phyloP scores from a whole-genome alignment of 768 basidiomycete species.

The Mycena capillaripes region DNA sequence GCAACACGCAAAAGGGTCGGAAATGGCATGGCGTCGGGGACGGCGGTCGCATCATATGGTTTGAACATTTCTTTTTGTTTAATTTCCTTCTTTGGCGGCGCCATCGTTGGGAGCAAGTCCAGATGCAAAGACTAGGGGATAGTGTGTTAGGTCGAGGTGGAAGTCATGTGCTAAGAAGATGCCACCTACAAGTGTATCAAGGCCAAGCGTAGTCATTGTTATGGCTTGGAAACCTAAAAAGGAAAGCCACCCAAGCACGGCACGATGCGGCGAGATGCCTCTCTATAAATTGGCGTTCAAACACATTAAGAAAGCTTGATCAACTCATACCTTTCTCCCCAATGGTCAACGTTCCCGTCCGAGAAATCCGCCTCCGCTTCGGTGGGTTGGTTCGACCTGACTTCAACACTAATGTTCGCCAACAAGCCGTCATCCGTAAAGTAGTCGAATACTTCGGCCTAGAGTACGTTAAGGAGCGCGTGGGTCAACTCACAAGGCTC shows the following conservation, averaged over 20 bases:
- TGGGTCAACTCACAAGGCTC: background rate
- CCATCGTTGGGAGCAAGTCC: background rate
- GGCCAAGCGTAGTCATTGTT: background rate
- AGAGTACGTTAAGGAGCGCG: background rate
- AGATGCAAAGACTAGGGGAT: background rate
- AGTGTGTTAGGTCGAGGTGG: background rate
- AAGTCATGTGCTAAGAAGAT: background rate
- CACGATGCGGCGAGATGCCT: too few relatives aligned
- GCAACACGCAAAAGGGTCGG: too few relatives aligned
- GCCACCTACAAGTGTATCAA: background rate
- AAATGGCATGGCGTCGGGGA: slow-evolving; percentile 27
- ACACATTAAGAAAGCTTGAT: background rate
- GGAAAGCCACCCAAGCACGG: background rate
- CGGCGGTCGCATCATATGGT: background rate
- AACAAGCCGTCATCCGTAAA: background rate
- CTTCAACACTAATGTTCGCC: slow-evolving; percentile 6
- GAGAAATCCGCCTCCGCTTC: background rate
- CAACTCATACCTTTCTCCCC: background rate
- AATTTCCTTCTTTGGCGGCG: background rate
- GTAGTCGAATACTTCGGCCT: background rate
- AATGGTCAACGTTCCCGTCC: background rate
- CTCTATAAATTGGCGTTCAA: too few relatives aligned
- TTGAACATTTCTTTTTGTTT: slow-evolving; percentile 26
- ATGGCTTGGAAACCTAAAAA: background rate
- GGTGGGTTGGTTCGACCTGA: background rate